Evolutionary conservation across 129 eudicot species (phyloP).

Genomic region (Chrysanthemum seticuspe): DNA sequence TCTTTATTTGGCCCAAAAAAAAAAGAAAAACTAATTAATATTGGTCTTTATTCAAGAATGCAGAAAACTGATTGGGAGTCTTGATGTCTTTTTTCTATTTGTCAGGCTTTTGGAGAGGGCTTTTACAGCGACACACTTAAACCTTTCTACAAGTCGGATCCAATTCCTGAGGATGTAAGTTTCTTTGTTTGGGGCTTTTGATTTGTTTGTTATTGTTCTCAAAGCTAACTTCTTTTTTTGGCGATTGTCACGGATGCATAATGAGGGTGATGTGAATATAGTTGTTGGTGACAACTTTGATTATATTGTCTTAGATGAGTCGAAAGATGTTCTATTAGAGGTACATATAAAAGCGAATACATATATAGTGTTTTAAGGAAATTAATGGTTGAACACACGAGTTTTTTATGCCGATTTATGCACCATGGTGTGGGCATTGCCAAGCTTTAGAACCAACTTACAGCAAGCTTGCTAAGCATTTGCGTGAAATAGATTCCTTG

Average conservation of each 20-base stretch:
- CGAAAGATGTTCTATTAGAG: conserved; percentile 96
- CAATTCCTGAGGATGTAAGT: conserved; percentile 78
- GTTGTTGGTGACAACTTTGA: conserved; percentile 94
- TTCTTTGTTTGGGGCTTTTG: conserved; percentile 7
- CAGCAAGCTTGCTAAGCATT: conserved; percentile 87
- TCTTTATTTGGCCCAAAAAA: too few species aligned
- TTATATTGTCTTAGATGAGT: conserved; percentile 83
- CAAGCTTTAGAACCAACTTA: conserved; percentile 88
- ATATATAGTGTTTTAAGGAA: not conserved
- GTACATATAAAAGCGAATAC: conserved; percentile 29
- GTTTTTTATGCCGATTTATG: conserved; percentile 51
- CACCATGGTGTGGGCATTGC: conserved; percentile 98
- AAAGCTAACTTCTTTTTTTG: not conserved
- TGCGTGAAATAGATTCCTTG: conserved; percentile 61
- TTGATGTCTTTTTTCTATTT: too few species aligned
- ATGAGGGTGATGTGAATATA: conserved; percentile 88
- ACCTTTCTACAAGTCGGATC: conserved; percentile 80
- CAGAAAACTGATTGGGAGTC: too few species aligned
- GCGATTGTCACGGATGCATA: conserved; percentile 37
- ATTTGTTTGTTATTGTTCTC: not conserved
- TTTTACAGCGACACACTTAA: conserved; percentile 77
- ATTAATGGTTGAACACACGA: not conserved
- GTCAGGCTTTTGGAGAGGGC: conserved; percentile 45
- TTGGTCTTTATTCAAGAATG: too few species aligned
- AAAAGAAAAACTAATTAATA: too few species aligned